These are phyloP conservation scores for Cystobasidium sp. DNA, from an alignment of 1,284 basidiomycete species.

Conservation along the genomic window DNA sequence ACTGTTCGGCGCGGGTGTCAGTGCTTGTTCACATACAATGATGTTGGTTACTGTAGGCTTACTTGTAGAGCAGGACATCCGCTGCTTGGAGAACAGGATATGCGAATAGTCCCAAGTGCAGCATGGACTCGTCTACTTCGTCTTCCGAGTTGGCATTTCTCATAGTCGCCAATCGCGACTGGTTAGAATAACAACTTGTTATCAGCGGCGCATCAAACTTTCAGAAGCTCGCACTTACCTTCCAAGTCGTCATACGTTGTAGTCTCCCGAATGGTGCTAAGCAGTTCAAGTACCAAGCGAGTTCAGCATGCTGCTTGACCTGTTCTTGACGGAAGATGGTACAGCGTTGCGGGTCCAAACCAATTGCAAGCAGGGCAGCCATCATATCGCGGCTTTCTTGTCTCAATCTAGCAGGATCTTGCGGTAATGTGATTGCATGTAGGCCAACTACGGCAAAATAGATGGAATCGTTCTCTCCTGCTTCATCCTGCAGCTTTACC, in stretches of 20 bases:
- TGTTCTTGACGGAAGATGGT: conserved; percentile 87
- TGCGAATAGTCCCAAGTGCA: conserved; percentile 83
- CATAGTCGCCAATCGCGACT: conserved; percentile 74
- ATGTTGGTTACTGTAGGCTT: conserved; percentile 48
- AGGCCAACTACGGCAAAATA: conserved; percentile 88
- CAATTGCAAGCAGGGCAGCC: conserved; percentile 80
- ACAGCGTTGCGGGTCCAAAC: conserved; percentile 76
- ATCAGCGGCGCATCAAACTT: background rate
- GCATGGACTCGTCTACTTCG: conserved; percentile 76
- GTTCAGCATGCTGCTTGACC: conserved; percentile 79
- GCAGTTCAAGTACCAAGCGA: conserved; percentile 91
- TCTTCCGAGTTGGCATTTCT: conserved; percentile 73
- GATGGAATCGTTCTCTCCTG: conserved; percentile 56
- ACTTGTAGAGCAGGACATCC: conserved; percentile 86
- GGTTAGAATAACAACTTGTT: too few relatives aligned
- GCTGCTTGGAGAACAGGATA: conserved; percentile 94
- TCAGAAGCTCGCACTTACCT: conserved; percentile 62
- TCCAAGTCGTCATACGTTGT: conserved; percentile 93
- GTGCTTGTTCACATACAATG: background rate
- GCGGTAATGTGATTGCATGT: conserved; percentile 89
- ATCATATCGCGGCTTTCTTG: conserved; percentile 75
- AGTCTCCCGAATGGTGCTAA: conserved; percentile 80
- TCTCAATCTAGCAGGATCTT: conserved; percentile 70
- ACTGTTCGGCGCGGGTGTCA: conserved; percentile 58
- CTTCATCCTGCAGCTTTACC: conserved; percentile 71